Percentiles rank a stretch among this genome's conserved stretches.
phyloP scores from a whole-genome alignment of 2,329 filamentous ascomycete species.

The Xylariaceae sp. region DNA sequence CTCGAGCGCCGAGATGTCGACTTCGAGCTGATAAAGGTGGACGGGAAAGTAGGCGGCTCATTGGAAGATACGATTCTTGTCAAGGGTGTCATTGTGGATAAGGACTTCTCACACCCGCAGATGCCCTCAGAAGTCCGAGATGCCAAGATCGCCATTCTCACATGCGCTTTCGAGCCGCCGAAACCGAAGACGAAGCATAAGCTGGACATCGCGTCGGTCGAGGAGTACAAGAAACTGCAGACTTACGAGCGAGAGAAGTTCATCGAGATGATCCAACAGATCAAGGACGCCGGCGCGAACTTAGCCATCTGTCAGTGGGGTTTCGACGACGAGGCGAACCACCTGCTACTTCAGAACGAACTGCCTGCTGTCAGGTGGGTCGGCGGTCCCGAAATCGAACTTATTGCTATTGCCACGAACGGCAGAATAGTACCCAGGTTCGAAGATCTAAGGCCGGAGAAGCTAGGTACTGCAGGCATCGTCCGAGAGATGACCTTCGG shows the following conservation, averaged over 20 bases:
- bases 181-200: constrained; percentile 99
- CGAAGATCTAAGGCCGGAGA: constrained; percentile 89
- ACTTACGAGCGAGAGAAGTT: constrained; percentile 97
- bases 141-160: constrained; percentile 96
- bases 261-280: constrained; percentile 96
- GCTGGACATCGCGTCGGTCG: constrained; percentile 94
- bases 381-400: constrained; percentile 94
- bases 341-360: constrained; percentile 93
- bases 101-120: constrained; percentile 99
- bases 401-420: constrained; percentile 98
- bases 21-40: constrained; percentile 99
- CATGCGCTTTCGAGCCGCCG: constrained; percentile 96
- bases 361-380: constrained; percentile 98
- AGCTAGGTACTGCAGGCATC: constrained; percentile 87
- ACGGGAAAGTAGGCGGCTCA: constrained; percentile 94
- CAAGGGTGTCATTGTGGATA: constrained; percentile 98
- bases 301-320: constrained; percentile 99
- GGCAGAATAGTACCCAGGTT: constrained; percentile 97
- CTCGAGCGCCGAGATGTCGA: constrained; percentile 96
- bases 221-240: constrained; percentile 98
- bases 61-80: constrained; percentile 94
- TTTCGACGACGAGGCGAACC: constrained; percentile 98
- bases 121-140: constrained; percentile 96
- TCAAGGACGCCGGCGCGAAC: constrained; percentile 97
- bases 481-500: constrained; percentile 97